Percentiles rank a stretch among this genome's conserved stretches.
Conservation (phyloP, 2,329 filamentous ascomycete genomes). For the Penicillium fuscoglaucum region DNA sequence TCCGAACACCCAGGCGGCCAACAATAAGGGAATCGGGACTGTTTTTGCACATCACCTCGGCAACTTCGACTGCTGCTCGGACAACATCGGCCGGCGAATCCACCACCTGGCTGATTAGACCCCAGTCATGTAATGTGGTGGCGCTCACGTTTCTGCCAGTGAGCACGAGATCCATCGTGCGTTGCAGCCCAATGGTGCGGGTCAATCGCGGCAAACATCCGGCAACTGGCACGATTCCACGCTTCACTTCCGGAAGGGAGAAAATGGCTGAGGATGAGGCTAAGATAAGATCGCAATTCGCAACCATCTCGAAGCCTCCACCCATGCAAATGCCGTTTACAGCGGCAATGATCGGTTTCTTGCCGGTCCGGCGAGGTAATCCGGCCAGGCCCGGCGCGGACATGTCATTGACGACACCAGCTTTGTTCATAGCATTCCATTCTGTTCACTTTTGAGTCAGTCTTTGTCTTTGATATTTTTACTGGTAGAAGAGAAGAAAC, state of each 20-base stretch:
- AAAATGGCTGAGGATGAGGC: constrained; percentile 58
- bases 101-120: constrained; percentile 68
- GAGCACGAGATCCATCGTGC: constrained; percentile 71
- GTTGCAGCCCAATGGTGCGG: constrained; percentile 65
- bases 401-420: constrained; percentile 34
- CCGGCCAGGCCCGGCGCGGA: constrained; percentile 62
- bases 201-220: constrained; percentile 69
- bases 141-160: constrained; percentile 62
- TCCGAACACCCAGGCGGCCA: constrained; percentile 64
- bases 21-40: constrained; percentile 74
- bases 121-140: constrained; percentile 63
- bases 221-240: constrained; percentile 69
- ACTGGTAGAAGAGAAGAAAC: neutral
- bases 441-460: constrained; percentile 33
- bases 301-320: constrained; percentile 73
- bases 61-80: constrained; percentile 56
- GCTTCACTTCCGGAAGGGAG: constrained; percentile 68
- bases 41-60: constrained; percentile 60
- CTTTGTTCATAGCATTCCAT: constrained; percentile 54
- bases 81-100: constrained; percentile 33
- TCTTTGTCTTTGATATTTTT: neutral
- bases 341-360: constrained; percentile 74
- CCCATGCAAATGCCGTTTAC: constrained; percentile 75
- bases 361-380: constrained; percentile 64
- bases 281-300: constrained; percentile 69